These are phyloP conservation scores for Termitomyces sp. DNA, from an alignment of 768 basidiomycete genomes.

Conservation along the genomic window DNA sequence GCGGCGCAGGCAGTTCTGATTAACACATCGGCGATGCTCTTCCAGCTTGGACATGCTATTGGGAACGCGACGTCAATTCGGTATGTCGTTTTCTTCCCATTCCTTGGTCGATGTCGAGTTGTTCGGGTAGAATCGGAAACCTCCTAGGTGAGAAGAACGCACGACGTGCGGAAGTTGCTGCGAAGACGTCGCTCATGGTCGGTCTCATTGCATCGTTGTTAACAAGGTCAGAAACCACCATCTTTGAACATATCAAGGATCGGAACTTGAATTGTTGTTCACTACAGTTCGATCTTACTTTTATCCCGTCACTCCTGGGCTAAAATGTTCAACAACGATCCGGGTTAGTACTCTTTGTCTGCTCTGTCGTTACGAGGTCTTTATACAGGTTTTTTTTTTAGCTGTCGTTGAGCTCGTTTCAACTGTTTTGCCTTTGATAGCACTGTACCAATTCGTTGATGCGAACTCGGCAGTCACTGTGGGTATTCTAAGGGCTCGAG, in stretches of 20 bases:
- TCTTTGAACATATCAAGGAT: too few relatives aligned
- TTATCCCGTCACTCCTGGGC: slow-evolving; percentile 4
- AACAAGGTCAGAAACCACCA: background rate
- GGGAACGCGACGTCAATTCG: background rate
- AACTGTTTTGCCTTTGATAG: slow-evolving; percentile 30
- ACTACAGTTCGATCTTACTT: background rate
- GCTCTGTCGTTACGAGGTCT: background rate
- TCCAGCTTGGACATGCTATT: background rate
- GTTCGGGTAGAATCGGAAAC: slow-evolving; percentile 2
- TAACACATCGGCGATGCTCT: background rate
- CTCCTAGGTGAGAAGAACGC: slow-evolving; percentile 6
- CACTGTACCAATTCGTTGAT: background rate
- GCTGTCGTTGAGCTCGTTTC: slow-evolving; percentile 43
- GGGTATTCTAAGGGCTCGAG: background rate
- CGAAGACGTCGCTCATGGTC: slow-evolving; percentile 3
- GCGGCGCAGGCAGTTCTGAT: background rate
- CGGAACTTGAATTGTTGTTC: background rate
- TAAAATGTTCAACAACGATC: slow-evolving; percentile 4
- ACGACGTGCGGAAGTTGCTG: background rate
- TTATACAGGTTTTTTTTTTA: background rate
- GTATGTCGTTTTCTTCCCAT: background rate
- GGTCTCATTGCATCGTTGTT: background rate
- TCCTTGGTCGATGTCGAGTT: background rate
- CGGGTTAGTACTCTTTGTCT: background rate
- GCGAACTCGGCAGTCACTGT: background rate